These are phyloP conservation scores for Chromosphaera perkinsii DNA, from an alignment of 208 protist genomes.

Conservation along the genomic window DNA sequence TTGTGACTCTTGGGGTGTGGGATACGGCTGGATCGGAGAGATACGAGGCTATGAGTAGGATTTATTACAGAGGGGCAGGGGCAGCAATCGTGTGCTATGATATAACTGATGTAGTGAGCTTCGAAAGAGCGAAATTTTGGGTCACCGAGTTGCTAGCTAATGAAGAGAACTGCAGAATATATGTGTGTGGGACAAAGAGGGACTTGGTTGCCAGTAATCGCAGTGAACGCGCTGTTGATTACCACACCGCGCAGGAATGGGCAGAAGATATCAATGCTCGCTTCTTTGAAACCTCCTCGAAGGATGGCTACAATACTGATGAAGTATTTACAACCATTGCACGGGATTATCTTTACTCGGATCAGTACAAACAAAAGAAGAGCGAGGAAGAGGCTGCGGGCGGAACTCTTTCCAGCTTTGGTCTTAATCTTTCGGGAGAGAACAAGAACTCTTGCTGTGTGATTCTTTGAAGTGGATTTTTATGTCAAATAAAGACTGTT, in stretches of 20 bases:
- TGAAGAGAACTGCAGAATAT: neutral
- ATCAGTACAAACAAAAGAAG: no score
- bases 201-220: neutral
- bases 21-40: constrained; percentile 16
- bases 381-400: no score
- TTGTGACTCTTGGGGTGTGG: neutral
- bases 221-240: neutral
- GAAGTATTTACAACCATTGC: no score
- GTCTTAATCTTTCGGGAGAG: no score
- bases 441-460: no score
- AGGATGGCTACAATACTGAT: no score
- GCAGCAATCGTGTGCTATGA: constrained; percentile 15
- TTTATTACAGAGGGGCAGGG: constrained; percentile 11
- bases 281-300: no score
- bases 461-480: no score
- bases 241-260: neutral
- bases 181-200: constrained; percentile 3
- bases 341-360: no score
- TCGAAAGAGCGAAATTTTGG: constrained; percentile 5
- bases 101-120: neutral
- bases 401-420: no score
- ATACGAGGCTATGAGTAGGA: constrained; percentile 8
- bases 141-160: constrained; percentile 8
- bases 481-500: no score
- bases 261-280: constrained; percentile 6